Evolutionary conservation across 75 land plant species (phyloP).

Genomic region (Selaginella tamariscina): DNA sequence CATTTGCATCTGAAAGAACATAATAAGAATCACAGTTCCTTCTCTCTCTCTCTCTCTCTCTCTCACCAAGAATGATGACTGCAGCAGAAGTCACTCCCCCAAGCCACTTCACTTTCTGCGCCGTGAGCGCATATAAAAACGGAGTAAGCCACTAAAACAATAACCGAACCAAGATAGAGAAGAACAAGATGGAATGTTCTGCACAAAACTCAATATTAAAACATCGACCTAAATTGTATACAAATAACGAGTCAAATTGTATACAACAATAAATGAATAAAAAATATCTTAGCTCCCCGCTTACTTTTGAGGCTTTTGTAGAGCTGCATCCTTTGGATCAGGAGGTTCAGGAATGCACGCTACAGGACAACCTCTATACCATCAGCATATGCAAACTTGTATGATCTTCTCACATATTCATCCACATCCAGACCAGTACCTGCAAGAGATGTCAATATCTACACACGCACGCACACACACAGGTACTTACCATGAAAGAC

Average conservation of each 20-base stretch:
- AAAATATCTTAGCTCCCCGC: neutral
- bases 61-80: constrained; percentile 58
- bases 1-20: constrained; percentile 56
- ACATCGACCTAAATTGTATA: neutral
- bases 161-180: constrained; percentile 69
- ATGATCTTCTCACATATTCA: constrained; percentile 89
- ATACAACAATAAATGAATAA: no score
- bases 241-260: neutral
- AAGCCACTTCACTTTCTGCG: constrained; percentile 75
- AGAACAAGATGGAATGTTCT: constrained; percentile 66
- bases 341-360: constrained; percentile 94
- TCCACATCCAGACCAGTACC: constrained; percentile 91
- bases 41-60: no score
- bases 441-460: constrained; percentile 18
- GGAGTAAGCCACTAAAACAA: constrained; percentile 76
- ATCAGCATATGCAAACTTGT: constrained; percentile 94
- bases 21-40: neutral
- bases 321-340: constrained; percentile 62
- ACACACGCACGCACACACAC: no score
- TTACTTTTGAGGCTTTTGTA: constrained; percentile 57
- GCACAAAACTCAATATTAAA: constrained; percentile 7
- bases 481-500: constrained; percentile 72
- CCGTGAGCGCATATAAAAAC: constrained; percentile 83
- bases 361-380: constrained; percentile 85
- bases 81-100: constrained; percentile 90